Conservation (phyloP, 352 stramenopile species). For the Phytophthora fragariae region DNA sequence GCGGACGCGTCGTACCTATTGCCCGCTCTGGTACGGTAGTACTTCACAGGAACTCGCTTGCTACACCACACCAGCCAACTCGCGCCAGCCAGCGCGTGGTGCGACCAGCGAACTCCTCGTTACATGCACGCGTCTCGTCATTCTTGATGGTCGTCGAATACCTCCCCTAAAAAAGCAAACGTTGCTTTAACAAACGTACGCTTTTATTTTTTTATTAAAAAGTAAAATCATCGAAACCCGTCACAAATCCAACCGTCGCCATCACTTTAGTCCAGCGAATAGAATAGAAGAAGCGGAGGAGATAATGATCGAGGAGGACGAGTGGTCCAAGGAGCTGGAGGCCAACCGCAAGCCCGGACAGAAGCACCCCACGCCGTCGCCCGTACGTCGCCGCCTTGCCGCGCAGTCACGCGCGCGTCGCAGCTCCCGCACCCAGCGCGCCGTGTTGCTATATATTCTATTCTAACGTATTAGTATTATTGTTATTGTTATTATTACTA, state of each 20-base stretch:
- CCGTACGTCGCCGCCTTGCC: constrained; percentile 44
- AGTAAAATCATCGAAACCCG: background rate
- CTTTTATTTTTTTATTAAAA: too few species aligned
- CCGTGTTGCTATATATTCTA: background rate
- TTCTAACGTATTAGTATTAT: background rate
- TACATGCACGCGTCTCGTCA: background rate
- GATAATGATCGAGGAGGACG: constrained; percentile 84
- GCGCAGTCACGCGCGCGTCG: too few species aligned
- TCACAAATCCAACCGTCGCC: background rate
- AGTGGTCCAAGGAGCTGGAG: constrained; percentile 91
- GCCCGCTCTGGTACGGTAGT: too few species aligned
- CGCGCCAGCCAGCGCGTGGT: too few species aligned
- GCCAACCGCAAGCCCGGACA: constrained; percentile 89
- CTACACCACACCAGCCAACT: background rate
- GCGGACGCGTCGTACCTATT: too few species aligned
- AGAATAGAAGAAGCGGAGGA: background rate
- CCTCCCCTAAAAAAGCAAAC: too few species aligned
- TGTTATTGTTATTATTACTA: background rate
- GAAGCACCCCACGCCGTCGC: constrained; percentile 89
- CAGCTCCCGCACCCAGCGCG: too few species aligned
- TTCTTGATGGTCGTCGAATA: background rate
- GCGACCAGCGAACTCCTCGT: background rate
- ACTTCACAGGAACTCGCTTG: too few species aligned
- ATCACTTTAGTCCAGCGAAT: background rate
- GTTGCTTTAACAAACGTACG: too few species aligned